Evolutionary conservation across 2,329 filamentous ascomycete genomes (phyloP), one percentile per base, ranked within the genome.

Genomic region (Xylaria polymorpha): DNA sequence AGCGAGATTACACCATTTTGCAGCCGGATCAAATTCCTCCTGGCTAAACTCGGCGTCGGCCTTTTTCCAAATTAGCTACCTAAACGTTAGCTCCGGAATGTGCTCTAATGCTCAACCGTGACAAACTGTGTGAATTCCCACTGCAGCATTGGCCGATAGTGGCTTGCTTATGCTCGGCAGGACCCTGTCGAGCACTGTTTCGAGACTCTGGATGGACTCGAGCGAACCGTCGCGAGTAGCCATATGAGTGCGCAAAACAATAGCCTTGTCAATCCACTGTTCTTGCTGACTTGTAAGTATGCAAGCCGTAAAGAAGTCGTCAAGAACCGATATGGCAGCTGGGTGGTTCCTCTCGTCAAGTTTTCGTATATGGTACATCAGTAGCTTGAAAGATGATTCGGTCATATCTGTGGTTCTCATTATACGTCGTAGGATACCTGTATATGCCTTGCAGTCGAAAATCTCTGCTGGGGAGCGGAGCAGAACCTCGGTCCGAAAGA

Each of bases 1-100:
- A 0, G 92, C 90, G 20, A 94, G 77, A 8, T 80, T 84, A 74
- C 93, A 97, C 94, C 93, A 98, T 60, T 83, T 80, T 70, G 91
- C 86, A 1, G 91, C 87, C 15, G 83, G 72, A 2, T 84, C 81
- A 64, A 86, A 87, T 18, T 88, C 80, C 1, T 84, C 82, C 39
- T 86, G 83, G 0, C 80, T 80, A 70, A 87, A 88, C 15, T 83
- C 83, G 0, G 83, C 80, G 61, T 94, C 91, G n/a, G 92, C 83
- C 32, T 85, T 87, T 79, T 94, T 96, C 94, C 94, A 98, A 3
- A 97, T 81, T 3, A 97, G 79, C 92, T 95, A 68, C 75, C 22
- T 22, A 20, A 25, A 14, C 39, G 22, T 73, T 22, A 73, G 68
- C 55, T 35, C 51, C 18, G 37, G 7, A 41, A 32, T 29, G 44